A percentile compares a stretch with the other conserved stretches of the same genome.
Conservation (phyloP, 345 rosid genomes). For the Populus nigra region DNA sequence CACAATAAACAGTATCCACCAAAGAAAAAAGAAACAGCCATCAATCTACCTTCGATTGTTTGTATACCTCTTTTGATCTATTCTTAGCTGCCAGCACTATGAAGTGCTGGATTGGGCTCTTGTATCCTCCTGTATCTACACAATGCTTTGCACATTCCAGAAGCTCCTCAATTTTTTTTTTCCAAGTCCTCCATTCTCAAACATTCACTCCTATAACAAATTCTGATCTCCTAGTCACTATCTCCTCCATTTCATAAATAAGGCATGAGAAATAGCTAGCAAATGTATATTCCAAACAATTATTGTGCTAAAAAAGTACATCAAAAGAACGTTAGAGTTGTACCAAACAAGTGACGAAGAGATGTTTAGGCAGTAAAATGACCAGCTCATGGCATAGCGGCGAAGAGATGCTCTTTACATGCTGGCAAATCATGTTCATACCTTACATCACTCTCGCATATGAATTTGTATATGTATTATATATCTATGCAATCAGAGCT, state of each 20-base stretch:
- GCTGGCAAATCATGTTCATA: too few species aligned
- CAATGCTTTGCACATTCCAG: constrained; percentile 43
- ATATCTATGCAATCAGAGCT: not conserved
- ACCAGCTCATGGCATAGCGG: too few species aligned
- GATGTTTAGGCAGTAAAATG: too few species aligned
- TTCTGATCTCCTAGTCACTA: constrained; percentile 46
- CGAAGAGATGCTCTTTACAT: too few species aligned
- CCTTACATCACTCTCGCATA: too few species aligned
- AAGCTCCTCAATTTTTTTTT: constrained; percentile 57
- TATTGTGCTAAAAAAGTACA: too few species aligned
- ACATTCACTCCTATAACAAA: constrained; percentile 46
- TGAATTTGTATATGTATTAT: not conserved
- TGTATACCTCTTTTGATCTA: constrained; percentile 40
- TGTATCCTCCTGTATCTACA: constrained; percentile 42
- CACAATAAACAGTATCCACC: constrained; percentile 1
- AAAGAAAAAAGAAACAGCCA: not conserved
- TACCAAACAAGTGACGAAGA: too few species aligned
- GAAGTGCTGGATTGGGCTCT: constrained; percentile 48
- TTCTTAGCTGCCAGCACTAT: constrained; percentile 28
- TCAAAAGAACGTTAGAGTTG: too few species aligned
- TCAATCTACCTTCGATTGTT: constrained; percentile 19
- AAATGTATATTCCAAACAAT: too few species aligned
- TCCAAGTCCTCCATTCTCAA: constrained; percentile 47
- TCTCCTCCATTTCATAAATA: constrained; percentile 31
- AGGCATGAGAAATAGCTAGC: too few species aligned